Evolutionary conservation across 2,329 filamentous ascomycete genomes (phyloP), one percentile per base, ranked within the genome.

Genomic region (Neurospora crassa): DNA sequence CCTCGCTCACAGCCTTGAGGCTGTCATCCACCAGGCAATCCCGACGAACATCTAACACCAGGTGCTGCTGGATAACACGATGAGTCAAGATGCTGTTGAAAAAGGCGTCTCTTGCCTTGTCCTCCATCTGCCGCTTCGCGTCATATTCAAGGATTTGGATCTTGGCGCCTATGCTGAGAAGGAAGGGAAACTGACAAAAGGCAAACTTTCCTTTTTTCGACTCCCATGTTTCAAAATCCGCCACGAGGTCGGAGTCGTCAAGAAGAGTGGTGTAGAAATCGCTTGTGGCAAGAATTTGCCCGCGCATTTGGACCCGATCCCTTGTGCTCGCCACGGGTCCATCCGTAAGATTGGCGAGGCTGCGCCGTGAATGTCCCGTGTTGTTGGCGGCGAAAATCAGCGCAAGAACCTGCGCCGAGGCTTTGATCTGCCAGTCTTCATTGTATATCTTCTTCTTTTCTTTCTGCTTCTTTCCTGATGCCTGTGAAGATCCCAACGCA

Each of bases 121-220:
- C 89, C 77, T 93, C 90, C 94, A 97, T 97, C 80, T 97, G 93
- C 8, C 94, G 88, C 73, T 90, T 89, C 8, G 93, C 92, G 80
- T 97, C 94, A 77, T 96, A 88, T 78, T 97, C 93, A 76, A 97
- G 84, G 67, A 97, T 95, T 74, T 91, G 91, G 72, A 96, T 97
- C 80, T 97, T 97, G 40, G 94, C 91, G 84, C 93, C 94, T 74
- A 97, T 94, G 73, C 93, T 97, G 53, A 97, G 84, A 75, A 97
- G 90, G 77, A 97, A 96, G 0, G 94, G 93, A 77, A 96, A 97
- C 78, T 97, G 93, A 78, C 94, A 97, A 78, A 97, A 97, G 0
- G 92, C 88, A 78, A 97, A 97, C 75, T 89, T 92, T 24, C 86
- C 86, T 69, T 87, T 86, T 74, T 87, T 90, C 5, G 88, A 86